Conservation (phyloP, 371 early-diverging fungal species). For the Gilbertella persicaria region DNA sequence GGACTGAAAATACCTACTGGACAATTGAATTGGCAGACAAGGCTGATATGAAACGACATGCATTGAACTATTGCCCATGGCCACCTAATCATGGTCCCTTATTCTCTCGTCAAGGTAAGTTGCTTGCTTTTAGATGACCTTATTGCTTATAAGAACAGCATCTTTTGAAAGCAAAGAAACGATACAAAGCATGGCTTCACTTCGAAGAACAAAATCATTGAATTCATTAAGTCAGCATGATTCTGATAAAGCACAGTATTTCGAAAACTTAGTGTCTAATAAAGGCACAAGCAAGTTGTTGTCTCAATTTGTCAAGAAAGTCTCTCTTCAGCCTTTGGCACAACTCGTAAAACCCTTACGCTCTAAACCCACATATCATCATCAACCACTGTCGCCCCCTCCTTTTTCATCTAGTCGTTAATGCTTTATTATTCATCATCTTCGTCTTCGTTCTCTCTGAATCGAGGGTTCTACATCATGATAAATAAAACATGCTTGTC, state of each 20-base stretch:
- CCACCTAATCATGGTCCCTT: constrained; percentile 1
- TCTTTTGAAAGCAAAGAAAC: not conserved
- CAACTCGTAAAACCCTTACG: constrained; percentile 20
- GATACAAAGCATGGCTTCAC: constrained; percentile 5
- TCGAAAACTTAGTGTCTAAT: constrained; percentile 10
- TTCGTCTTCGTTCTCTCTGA: constrained; percentile 58
- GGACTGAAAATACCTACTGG: constrained; percentile 16
- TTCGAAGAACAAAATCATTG: constrained; percentile 16
- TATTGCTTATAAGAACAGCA: not conserved
- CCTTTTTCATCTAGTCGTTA: not conserved
- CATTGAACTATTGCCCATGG: constrained; percentile 1
- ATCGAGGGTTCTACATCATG: constrained; percentile 53
- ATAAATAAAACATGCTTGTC: not conserved
- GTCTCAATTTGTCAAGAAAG: constrained; percentile 19
- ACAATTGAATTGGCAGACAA: constrained; percentile 14
- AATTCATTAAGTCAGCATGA: constrained; percentile 7
- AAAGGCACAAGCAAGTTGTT: constrained; percentile 12
- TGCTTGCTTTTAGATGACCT: not conserved
- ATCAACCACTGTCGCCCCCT: too few species aligned
- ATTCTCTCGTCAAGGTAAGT: constrained; percentile 9
- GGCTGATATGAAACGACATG: constrained; percentile 6
- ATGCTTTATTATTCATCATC: constrained; percentile 48
- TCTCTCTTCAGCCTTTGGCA: constrained; percentile 21
- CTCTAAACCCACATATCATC: too few species aligned
- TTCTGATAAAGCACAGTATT: constrained; percentile 23